phyloP scores from a whole-genome alignment of 2,329 filamentous ascomycete species.

The Colletotrichum siamense region DNA sequence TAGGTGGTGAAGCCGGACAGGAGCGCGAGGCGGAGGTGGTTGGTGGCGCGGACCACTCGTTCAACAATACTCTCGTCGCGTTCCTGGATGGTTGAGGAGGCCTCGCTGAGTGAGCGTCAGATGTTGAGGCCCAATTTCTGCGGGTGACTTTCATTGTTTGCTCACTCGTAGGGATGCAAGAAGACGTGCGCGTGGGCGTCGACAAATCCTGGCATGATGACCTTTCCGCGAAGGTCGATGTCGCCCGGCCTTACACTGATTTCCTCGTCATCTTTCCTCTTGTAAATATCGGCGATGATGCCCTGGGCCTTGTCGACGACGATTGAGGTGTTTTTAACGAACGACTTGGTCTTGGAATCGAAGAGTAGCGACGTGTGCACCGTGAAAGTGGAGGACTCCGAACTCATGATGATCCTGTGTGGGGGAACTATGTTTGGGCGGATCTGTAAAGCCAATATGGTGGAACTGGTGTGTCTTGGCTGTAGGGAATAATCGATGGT shows the following conservation, averaged over 20 bases:
- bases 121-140: background rate
- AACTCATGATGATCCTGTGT: background rate
- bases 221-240: slow-evolving; percentile 59
- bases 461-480: background rate
- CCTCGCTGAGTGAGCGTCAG: slow-evolving; percentile 7
- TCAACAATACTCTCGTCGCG: slow-evolving; percentile 65
- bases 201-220: slow-evolving; percentile 58
- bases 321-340: slow-evolving; percentile 46
- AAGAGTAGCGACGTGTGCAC: slow-evolving; percentile 54
- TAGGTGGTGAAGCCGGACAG: slow-evolving; percentile 65
- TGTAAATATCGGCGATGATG: slow-evolving; percentile 40
- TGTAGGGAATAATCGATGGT: background rate
- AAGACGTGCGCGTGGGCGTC: slow-evolving; percentile 64
- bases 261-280: slow-evolving; percentile 28
- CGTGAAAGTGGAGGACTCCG: slow-evolving; percentile 21
- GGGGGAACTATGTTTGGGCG: background rate
- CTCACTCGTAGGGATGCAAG: slow-evolving; percentile 51
- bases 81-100: slow-evolving; percentile 48
- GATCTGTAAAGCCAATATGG: background rate
- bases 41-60: slow-evolving; percentile 57
- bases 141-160: background rate
- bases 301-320: slow-evolving; percentile 43
- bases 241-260: slow-evolving; percentile 37
- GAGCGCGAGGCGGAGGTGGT: slow-evolving; percentile 57
- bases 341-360: slow-evolving; percentile 47